Base-by-base conservation (phyloP, 2,329 filamentous ascomycete species). In the Fusarium miscanthi region DNA sequence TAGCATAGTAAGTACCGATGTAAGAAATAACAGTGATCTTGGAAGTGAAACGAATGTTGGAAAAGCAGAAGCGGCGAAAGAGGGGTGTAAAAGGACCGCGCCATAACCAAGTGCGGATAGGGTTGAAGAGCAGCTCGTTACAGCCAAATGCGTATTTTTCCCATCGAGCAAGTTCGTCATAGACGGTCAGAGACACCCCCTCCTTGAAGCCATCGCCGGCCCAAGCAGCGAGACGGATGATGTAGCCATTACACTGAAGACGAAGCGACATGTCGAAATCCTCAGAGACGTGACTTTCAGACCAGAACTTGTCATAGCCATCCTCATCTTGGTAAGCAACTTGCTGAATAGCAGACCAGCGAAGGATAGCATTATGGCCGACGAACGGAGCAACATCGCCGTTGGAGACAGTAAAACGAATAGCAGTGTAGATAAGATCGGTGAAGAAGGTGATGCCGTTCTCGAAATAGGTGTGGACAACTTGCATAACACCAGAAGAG, bases 101-200 rank as follows among this genome's bases (percentile, higher is more conserved):
- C 79, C 87, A 90, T 48, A 90, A 80, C 93, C 93, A 95, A 74
- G 89, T 90, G 67, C 88, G 87, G 67, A 95, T 85, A 6, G 93
- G 93, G 78, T 95, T 88, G 84, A 96, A 95, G 63, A 95, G 86
- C 63, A 95, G 85, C 83, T 95, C 93, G 80, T 93, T 93, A 82
- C 93, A 95, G 41, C 93, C 93, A 76, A 94, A 95, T 6, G 93
- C 93, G 79, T 94, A 94, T 82, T 95, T 95, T 79, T 95, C 93
- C 93, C 93, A 95, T 63, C 93, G 91, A 4, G 92, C 91, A 66
- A 95, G 86, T 81, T 95, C 93, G 81, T 95, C 93, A 78, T 95
- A 94, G 14, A 95, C 92, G 1, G 93, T 95, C 63, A 95, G 85
- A 3, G 93, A 95, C 59, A 95, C 93, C 72, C 93, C 93, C 80